phyloP scores from a whole-genome alignment of 176 grass and related monocot genomes.

The Chloris gayana region DNA sequence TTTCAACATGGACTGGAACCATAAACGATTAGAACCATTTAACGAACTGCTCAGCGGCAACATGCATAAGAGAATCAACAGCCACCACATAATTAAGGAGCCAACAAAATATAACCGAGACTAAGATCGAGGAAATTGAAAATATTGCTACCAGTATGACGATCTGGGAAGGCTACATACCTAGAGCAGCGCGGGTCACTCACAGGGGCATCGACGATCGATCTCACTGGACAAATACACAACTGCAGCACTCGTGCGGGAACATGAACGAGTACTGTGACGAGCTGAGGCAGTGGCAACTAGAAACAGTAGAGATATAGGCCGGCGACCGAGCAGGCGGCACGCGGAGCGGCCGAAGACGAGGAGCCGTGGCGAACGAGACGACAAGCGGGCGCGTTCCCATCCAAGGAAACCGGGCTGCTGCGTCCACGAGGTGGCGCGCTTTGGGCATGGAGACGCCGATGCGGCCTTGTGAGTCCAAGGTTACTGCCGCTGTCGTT shows the following conservation, averaged over 20 bases:
- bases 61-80: no score
- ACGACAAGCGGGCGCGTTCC: background rate
- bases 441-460: constrained; percentile 13
- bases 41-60: background rate
- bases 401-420: background rate
- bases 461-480: background rate
- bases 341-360: constrained; percentile 4
- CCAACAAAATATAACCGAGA: background rate
- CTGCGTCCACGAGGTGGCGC: background rate
- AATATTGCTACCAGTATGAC: background rate
- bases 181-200: background rate
- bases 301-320: background rate
- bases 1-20: background rate
- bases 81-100: background rate
- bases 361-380: constrained; percentile 23
- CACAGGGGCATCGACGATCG: background rate
- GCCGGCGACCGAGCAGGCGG: background rate
- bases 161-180: background rate
- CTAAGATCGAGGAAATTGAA: background rate
- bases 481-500: background rate
- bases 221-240: background rate
- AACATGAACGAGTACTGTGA: background rate
- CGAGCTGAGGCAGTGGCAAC: background rate
- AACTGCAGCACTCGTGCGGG: background rate
- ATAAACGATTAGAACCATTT: background rate